A percentile compares a stretch with the other conserved stretches of the same genome.
Conservation (phyloP, 2,329 filamentous ascomycete species). For the Zymoseptoria tritici region DNA sequence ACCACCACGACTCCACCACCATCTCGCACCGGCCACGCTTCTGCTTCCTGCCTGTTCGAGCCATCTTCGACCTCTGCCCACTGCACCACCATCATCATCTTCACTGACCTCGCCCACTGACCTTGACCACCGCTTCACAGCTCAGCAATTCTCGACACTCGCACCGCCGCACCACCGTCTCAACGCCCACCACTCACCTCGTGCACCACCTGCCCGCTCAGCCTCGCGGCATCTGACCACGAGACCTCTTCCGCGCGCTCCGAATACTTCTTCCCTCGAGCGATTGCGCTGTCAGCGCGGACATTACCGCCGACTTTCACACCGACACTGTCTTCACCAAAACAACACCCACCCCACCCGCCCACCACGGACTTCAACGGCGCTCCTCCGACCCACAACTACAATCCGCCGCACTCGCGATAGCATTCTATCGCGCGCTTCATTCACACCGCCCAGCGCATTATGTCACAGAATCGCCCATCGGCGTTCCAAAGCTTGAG, state of each 20-base stretch:
- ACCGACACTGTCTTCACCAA: background rate
- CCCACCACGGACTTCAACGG: constrained; percentile 51
- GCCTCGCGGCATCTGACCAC: background rate
- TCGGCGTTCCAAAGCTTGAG: constrained; percentile 81
- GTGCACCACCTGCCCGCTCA: background rate
- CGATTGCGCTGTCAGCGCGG: background rate
- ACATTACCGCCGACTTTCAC: background rate
- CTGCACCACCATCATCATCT: background rate
- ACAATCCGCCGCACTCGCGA: constrained; percentile 35
- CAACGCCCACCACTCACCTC: background rate
- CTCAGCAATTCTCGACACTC: background rate
- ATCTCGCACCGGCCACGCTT: background rate
- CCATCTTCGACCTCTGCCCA: background rate
- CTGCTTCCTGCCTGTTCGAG: background rate
- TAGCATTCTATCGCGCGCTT: constrained; percentile 27
- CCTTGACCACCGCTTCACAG: background rate
- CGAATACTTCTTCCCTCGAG: background rate
- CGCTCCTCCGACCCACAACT: constrained; percentile 36
- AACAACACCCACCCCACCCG: constrained; percentile 12
- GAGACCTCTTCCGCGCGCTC: background rate
- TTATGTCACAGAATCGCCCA: constrained; percentile 87
- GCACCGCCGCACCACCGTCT: background rate
- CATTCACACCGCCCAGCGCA: constrained; percentile 16
- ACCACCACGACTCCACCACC: background rate
- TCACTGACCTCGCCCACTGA: background rate